Evolutionary conservation across 495 filamentous ascomycete genomes (phyloP), one percentile per base, ranked within the genome.

Genomic region (Jackrogersella multiformis): DNA sequence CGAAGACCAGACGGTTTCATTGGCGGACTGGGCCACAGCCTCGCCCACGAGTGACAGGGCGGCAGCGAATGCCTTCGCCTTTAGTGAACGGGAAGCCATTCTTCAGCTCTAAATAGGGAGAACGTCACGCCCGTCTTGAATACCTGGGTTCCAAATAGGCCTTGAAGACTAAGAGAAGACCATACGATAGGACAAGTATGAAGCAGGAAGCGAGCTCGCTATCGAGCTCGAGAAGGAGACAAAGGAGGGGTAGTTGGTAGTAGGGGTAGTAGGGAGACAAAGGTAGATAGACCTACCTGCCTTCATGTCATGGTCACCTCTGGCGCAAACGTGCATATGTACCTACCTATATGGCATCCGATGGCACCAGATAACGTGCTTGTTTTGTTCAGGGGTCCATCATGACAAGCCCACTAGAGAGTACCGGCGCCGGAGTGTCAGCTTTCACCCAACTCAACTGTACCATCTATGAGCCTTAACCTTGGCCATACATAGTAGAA

Each of bases 1-100:
- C 1, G 77, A 78, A n/a, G 80, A 76, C 79, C 79, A 82, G 42
- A 82, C 73, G 15, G 72, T 76, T 53, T 79, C 75, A 44, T 71
- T 76, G n/a, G 34, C 34, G 12, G 71, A 57, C 46, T 76, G 73
- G 1, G 78, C 75, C 34, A 67, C 23, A 2, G 30, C 42, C 41
- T 45, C 48, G 46, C 62, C 36, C 36, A 39, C 34, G 10, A 71
- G 57, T 10, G 42, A 39, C 6, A 67, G 53, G 20, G 18, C 39
- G 21, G 44, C 18, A 38, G 46, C 53, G 8, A 70, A 6, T 16
- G 38, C 39, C 45, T 20, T 56, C 13, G 38, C 39, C 45, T 20
- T 56, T 12, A 70, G 36, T 16, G 61, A 56, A 62, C 35, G 56
- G 39, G 61, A 65, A 54, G 67, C 44, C 67, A 70, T 70, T 30